Conservation (phyloP, 768 basidiomycete genomes). For the Lentinula aciculospora region DNA sequence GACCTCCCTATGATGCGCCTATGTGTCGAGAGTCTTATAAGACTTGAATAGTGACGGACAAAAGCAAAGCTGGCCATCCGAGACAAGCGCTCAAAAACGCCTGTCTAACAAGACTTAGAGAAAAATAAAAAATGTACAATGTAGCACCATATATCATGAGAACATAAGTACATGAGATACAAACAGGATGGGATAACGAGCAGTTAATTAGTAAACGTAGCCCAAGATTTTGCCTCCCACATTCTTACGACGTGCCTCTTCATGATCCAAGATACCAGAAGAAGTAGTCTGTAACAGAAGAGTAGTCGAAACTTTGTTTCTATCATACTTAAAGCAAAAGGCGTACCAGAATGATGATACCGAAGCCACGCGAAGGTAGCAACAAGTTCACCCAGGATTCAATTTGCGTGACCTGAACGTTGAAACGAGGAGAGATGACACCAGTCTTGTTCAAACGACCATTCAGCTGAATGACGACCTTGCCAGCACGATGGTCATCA, state of each 20-base stretch:
- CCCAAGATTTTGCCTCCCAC: constrained; percentile 93
- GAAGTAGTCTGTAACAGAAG: constrained; percentile 72
- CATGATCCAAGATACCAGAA: constrained; percentile 97
- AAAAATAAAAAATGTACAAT: no score
- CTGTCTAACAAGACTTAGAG: no score
- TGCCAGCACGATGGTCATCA: constrained; percentile 97
- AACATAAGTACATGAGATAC: not conserved
- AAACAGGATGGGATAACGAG: not conserved
- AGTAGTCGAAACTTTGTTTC: not conserved
- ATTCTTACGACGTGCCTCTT: constrained; percentile 98
- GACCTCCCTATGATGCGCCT: not conserved
- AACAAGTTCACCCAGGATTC: constrained; percentile 97
- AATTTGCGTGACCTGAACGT: constrained; percentile 89
- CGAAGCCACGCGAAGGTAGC: constrained; percentile 94
- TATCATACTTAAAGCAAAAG: not conserved
- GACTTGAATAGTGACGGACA: not conserved
- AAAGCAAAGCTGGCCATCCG: not conserved
- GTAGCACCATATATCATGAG: no score
- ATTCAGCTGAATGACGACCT: constrained; percentile 97
- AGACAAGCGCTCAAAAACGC: not conserved
- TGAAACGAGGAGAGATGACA: constrained; percentile 99
- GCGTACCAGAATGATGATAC: constrained; percentile 89
- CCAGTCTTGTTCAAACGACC: constrained; percentile 99
- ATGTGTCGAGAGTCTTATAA: not conserved
- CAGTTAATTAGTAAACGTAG: constrained; percentile 70